phyloP scores from a whole-genome alignment of 768 basidiomycete genomes.

The Xerocomus potaroensis region DNA sequence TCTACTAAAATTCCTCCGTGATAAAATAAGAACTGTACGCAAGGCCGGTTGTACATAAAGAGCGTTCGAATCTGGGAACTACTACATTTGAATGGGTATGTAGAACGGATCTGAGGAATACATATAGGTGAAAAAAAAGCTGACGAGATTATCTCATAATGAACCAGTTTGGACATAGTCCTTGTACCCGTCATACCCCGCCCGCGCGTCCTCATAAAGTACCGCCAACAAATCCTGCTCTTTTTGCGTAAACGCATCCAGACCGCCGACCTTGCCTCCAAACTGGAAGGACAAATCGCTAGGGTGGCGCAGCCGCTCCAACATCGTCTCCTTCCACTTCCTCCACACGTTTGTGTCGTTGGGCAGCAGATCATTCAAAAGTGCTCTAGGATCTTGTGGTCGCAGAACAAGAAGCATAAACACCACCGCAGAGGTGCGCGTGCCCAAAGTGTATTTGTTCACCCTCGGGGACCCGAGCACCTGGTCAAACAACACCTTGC shows the following conservation, averaged over 20 bases:
- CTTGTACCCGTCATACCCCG: slow-evolving; percentile 10
- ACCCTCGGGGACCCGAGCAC: slow-evolving; percentile 12
- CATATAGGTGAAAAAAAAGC: neutral
- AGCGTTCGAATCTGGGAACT: too few species aligned
- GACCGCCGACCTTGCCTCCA: neutral
- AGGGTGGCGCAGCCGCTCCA: slow-evolving; percentile 1
- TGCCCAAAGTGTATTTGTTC: slow-evolving; percentile 14
- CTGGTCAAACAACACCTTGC: slow-evolving; percentile 7
- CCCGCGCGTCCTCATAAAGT: slow-evolving; percentile 12
- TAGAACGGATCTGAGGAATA: neutral
- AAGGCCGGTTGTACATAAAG: too few species aligned
- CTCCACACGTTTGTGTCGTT: slow-evolving; percentile 22
- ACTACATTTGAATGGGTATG: too few species aligned
- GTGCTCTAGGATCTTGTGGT: neutral
- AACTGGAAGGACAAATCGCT: neutral
- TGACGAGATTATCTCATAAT: neutral
- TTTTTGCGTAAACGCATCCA: slow-evolving; percentile 5
- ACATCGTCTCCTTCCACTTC: slow-evolving; percentile 15
- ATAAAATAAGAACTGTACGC: neutral
- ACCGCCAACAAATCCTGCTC: slow-evolving; percentile 7
- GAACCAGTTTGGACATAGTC: slow-evolving; percentile 3
- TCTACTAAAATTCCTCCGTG: too few species aligned
- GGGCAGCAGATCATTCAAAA: slow-evolving; percentile 15
- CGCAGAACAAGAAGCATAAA: slow-evolving; percentile 14
- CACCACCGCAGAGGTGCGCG: slow-evolving; percentile 14